Evolutionary conservation across 495 filamentous ascomycete genomes (phyloP).

Genomic region (Lindgomyces ingoldianus): DNA sequence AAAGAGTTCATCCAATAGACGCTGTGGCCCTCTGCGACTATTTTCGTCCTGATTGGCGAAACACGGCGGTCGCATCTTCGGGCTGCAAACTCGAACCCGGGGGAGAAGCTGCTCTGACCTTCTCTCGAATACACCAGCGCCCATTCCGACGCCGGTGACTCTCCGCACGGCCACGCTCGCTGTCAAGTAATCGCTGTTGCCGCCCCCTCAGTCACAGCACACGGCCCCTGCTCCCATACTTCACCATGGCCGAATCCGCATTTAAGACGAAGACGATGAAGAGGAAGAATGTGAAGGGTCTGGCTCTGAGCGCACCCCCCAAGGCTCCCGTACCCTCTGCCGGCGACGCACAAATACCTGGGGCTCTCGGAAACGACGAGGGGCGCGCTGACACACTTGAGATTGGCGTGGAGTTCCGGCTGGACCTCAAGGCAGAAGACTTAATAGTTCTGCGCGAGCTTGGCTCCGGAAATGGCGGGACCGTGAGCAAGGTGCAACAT

Average conservation of each 20-base stretch:
- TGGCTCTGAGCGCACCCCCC: slow-evolving; percentile 73
- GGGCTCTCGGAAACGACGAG: slow-evolving; percentile 62
- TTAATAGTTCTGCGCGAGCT: slow-evolving; percentile 90
- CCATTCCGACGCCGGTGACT: neutral
- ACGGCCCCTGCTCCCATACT: slow-evolving; percentile 29
- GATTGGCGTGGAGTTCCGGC: slow-evolving; percentile 93
- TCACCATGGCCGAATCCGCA: slow-evolving; percentile 66
- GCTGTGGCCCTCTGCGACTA: slow-evolving; percentile 35
- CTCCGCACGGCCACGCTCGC: neutral
- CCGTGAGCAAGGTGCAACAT: slow-evolving; percentile 96
- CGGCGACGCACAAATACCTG: slow-evolving; percentile 60
- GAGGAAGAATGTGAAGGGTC: slow-evolving; percentile 97
- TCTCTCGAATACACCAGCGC: slow-evolving; percentile 1
- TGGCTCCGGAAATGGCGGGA: slow-evolving; percentile 93
- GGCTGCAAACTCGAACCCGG: slow-evolving; percentile 38
- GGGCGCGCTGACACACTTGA: slow-evolving; percentile 78
- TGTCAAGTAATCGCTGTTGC: neutral
- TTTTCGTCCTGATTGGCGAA: slow-evolving; percentile 34
- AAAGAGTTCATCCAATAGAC: slow-evolving; percentile 41
- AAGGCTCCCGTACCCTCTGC: slow-evolving; percentile 60
- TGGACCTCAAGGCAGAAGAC: slow-evolving; percentile 90
- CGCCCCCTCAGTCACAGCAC: slow-evolving; percentile 1
- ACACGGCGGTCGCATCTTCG: slow-evolving; percentile 26
- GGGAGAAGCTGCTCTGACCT: neutral
- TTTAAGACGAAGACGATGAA: slow-evolving; percentile 92